Percentiles rank a stretch among this genome's conserved stretches.
Evolutionary conservation across 2,329 filamentous ascomycete species (phyloP).

Genomic region (Sporothrix globosa): DNA sequence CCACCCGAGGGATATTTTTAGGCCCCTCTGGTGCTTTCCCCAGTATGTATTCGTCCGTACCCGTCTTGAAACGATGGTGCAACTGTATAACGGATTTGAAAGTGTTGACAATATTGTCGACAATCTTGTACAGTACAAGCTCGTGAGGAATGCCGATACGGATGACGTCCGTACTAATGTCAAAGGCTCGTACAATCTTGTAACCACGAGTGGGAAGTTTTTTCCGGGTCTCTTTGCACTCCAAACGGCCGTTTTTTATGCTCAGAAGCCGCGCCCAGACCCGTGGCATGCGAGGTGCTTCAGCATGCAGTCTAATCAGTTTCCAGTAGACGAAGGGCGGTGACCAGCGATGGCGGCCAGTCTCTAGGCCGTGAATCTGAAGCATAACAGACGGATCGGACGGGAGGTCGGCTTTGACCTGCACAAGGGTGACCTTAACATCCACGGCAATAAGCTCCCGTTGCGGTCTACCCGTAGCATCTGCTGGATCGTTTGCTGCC

Average conservation of each 20-base stretch:
- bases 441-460: conserved; percentile 79
- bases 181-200: conserved; percentile 78
- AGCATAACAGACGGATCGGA: conserved; percentile 89
- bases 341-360: conserved; percentile 84
- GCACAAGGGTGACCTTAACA: conserved; percentile 77
- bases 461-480: conserved; percentile 17
- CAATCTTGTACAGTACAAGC: conserved; percentile 82
- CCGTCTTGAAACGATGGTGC: conserved; percentile 88
- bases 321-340: conserved; percentile 78
- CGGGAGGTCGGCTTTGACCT: conserved; percentile 87
- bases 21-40: conserved; percentile 83
- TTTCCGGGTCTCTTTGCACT: conserved; percentile 75
- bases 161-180: conserved; percentile 82
- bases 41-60: conserved; percentile 84
- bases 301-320: conserved; percentile 81
- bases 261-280: conserved; percentile 88
- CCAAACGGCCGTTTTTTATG: conserved; percentile 77
- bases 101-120: conserved; percentile 91
- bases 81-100: conserved; percentile 86
- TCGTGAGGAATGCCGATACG: conserved; percentile 89
- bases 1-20: conserved; percentile 83
- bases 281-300: conserved; percentile 77
- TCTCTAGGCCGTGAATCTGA: conserved; percentile 80
- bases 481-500: neutral
- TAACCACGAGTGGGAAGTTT: conserved; percentile 61